Conservation (phyloP, 2,329 filamentous ascomycete genomes). For the Talaromyces sp. region DNA sequence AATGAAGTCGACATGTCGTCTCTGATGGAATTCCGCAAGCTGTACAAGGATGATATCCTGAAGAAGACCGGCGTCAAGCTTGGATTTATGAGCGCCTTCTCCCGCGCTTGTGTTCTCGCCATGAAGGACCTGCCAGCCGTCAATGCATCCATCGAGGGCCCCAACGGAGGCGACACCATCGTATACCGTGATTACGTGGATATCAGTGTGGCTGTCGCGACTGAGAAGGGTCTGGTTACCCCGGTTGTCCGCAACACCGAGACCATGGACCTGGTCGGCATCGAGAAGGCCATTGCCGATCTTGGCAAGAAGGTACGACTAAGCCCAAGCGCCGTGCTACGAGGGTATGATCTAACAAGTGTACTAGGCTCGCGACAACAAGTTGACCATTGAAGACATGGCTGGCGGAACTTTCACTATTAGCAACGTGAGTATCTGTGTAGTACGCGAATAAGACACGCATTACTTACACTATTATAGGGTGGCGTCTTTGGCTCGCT, state of each 20-base stretch:
- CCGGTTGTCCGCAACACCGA: constrained; percentile 94
- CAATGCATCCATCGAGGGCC: constrained; percentile 95
- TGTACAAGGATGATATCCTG: constrained; percentile 92
- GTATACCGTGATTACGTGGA: constrained; percentile 98
- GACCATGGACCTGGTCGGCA: constrained; percentile 76
- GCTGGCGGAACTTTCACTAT: constrained; percentile 97
- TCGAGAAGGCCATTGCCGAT: constrained; percentile 87
- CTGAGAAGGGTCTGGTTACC: constrained; percentile 94
- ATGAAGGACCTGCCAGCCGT: constrained; percentile 93
- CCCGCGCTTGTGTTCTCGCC: constrained; percentile 79
- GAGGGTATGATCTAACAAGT: constrained; percentile 10
- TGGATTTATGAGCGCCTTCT: constrained; percentile 99
- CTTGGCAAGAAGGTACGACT: constrained; percentile 79
- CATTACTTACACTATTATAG: constrained; percentile 21
- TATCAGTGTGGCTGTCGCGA: constrained; percentile 93
- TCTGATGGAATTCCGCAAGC: constrained; percentile 92
- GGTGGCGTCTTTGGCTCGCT: constrained; percentile 94
- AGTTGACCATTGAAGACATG: constrained; percentile 98
- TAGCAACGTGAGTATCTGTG: constrained; percentile 60
- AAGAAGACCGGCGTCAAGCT: constrained; percentile 97
- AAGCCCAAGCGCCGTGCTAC: background rate
- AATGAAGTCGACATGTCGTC: constrained; percentile 99
- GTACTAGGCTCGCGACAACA: constrained; percentile 77
- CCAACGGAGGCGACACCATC: constrained; percentile 91
- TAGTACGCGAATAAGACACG: background rate